Evolutionary conservation across 768 basidiomycete genomes (phyloP), one percentile per base, ranked within the genome.

Genomic region (Strobilomyces echinocephalus): DNA sequence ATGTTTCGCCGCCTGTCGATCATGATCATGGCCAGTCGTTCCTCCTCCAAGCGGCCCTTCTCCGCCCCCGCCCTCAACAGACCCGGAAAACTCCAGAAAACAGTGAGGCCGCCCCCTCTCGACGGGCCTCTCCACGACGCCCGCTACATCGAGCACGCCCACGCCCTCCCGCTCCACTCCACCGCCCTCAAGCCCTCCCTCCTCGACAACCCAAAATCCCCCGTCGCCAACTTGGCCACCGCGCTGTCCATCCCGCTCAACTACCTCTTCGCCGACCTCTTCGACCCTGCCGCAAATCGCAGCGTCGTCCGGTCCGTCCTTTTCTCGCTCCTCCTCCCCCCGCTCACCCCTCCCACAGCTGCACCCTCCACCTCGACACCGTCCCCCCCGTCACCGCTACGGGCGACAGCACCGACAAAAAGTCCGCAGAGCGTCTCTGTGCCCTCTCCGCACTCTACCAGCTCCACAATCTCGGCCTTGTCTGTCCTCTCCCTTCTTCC

Each of bases 361-460:
- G 59, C 8, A 54, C 67, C 21, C 59, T 73, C 42, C 21, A 39
- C 4, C 63, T 71, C 35, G 60, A 63, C 30, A 67, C 63, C 24
- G 56, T 50, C n/a, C 66, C 65, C 7, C 69, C 68, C 12, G 65
- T 90, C 33, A 61, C 78, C 50, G 90, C 81, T 8, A 67, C 84
- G 3, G 91, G 88, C 8, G 86, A 91, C 68, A 71, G 75, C 43
- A 11, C 66, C 5, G 74, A 70, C 14, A 83, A 76, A 67, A 85
- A 83, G 59, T 77, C 84, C 20, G 84, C 92, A 0, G 81, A 87
- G 59, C 78, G 79, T 65, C 73, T 93, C n/a, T 89, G 91, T 7
- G 85, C 86, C 1, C 70, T 92, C 24, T 84, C 84, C 41, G 86
- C 84, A 8, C 68, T 88, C 33, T 80, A 87, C 63, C 89, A 94